Percentiles rank a stretch among this genome's conserved stretches.
phyloP scores from a whole-genome alignment of 2,329 filamentous ascomycete genomes.

The Esteya vermicola region DNA sequence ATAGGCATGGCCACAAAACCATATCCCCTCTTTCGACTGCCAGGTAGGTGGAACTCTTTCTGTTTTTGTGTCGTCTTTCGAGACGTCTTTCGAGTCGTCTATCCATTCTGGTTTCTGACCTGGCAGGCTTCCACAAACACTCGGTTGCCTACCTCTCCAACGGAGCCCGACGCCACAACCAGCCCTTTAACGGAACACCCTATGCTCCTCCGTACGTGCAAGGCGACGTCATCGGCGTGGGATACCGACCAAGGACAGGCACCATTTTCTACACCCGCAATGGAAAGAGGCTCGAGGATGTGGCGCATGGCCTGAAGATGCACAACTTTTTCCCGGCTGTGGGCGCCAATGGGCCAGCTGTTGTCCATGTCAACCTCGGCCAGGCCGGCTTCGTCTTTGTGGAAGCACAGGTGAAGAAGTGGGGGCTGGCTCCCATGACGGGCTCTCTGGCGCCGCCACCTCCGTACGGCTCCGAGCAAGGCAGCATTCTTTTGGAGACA shows the following conservation, averaged over 20 bases:
- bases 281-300: constrained; percentile 91
- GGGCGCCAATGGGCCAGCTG: constrained; percentile 87
- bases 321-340: constrained; percentile 97
- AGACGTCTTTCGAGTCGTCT: not conserved
- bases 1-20: constrained; percentile 95
- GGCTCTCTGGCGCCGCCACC: constrained; percentile 89
- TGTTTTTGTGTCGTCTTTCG: not conserved
- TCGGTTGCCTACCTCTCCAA: constrained; percentile 85
- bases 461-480: constrained; percentile 92
- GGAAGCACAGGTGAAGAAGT: constrained; percentile 99
- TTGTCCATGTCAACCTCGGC: constrained; percentile 92
- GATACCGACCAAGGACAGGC: constrained; percentile 85
- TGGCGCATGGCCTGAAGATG: constrained; percentile 79
- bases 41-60: too few species aligned
- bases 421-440: constrained; percentile 91
- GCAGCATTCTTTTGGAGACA: constrained; percentile 84
- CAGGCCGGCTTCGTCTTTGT: constrained; percentile 98
- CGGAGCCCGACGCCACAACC: constrained; percentile 78
- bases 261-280: constrained; percentile 98
- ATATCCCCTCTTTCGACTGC: constrained; percentile 85
- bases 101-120: not conserved
- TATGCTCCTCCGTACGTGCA: constrained; percentile 81
- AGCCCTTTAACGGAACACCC: constrained; percentile 66
- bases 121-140: constrained; percentile 72
- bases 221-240: constrained; percentile 90